Evolutionary conservation across 768 basidiomycete genomes (phyloP).

Genomic region (Boletus huronensis): DNA sequence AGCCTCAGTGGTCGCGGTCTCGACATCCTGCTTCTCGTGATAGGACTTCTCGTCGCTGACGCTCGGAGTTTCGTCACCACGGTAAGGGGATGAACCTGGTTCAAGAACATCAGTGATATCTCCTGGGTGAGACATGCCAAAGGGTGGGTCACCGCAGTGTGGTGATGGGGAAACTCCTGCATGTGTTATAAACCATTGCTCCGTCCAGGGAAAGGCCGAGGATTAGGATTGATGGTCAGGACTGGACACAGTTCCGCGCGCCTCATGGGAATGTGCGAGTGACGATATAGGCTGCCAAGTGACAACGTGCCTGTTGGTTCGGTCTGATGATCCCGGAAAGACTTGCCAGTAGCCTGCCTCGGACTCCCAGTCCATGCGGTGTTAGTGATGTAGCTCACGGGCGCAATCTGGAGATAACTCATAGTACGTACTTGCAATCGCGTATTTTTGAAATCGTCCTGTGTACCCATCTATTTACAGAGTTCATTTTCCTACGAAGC

Average conservation of each 20-base stretch:
- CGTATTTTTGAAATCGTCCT: too few species aligned
- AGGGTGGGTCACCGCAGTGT: neutral
- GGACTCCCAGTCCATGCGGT: neutral
- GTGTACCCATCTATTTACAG: neutral
- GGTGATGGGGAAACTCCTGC: neutral
- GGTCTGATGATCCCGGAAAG: neutral
- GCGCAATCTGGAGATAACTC: neutral
- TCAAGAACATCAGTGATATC: constrained; percentile 1
- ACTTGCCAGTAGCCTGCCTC: neutral
- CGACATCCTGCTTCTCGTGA: constrained; percentile 35
- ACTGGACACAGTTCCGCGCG: neutral
- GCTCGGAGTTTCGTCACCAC: constrained; percentile 2
- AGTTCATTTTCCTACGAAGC: neutral
- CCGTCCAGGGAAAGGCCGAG: too few species aligned
- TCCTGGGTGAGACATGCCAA: constrained; percentile 8
- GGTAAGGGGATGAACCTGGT: neutral
- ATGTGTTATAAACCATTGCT: neutral
- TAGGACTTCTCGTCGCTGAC: constrained; percentile 20
- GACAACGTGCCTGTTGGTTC: neutral
- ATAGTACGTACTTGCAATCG: neutral
- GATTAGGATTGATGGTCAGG: neutral
- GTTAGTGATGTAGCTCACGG: neutral
- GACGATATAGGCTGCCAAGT: neutral
- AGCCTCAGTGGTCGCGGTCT: constrained; percentile 17
- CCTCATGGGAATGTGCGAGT: neutral